Evolutionary conservation across 352 stramenopile species (phyloP).

Genomic region (Pseudoperonospora humuli): DNA sequence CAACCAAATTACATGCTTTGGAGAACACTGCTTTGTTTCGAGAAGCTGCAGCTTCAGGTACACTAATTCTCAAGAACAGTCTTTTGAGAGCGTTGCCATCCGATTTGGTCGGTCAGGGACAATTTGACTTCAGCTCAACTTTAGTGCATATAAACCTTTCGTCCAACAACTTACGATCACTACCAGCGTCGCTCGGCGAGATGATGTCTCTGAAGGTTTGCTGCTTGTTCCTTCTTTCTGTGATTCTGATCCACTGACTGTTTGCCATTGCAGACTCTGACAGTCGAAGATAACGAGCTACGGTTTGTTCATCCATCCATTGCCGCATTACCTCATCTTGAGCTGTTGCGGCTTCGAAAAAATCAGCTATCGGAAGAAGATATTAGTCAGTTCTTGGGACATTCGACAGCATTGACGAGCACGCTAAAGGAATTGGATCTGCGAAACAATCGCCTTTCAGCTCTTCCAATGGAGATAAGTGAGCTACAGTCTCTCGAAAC

Average conservation of each 20-base stretch:
- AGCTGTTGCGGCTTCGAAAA: constrained; percentile 59
- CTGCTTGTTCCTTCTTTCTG: no score
- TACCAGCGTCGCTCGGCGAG: no score
- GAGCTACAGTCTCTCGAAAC: constrained; percentile 49
- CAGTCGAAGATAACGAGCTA: constrained; percentile 60
- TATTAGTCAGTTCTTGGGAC: constrained; percentile 39
- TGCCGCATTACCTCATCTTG: constrained; percentile 37
- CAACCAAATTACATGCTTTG: constrained; percentile 27
- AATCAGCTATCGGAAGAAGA: constrained; percentile 54
- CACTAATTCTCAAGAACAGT: no score
- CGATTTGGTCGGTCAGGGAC: constrained; percentile 40
- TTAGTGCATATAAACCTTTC: constrained; percentile 62
- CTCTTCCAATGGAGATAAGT: constrained; percentile 33
- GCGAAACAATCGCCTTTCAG: constrained; percentile 53
- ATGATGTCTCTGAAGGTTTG: no score
- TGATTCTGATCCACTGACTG: constrained; percentile 47
- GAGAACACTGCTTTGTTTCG: constrained; percentile 35
- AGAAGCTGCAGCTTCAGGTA: constrained; percentile 46
- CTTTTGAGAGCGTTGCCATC: no score
- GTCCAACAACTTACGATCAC: constrained; percentile 43
- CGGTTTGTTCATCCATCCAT: constrained; percentile 45
- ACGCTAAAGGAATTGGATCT: constrained; percentile 65
- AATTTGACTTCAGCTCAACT: constrained; percentile 59
- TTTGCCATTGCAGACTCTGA: constrained; percentile 48
- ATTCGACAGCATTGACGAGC: background rate